Evolutionary conservation across 768 basidiomycete species (phyloP).

Genomic region (Suillus hirtellus): DNA sequence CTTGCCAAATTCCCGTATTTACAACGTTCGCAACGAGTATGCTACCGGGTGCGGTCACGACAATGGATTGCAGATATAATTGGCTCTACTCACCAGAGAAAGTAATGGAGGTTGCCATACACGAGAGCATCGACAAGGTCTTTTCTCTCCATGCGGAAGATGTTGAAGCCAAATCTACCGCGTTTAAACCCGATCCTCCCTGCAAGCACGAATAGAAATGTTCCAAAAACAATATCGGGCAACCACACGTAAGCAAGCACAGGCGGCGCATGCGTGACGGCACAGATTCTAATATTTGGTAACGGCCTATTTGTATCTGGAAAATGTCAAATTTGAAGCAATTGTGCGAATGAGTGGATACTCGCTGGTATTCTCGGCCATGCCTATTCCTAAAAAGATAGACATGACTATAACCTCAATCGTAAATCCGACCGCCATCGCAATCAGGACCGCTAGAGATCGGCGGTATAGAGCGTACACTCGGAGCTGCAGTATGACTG

Average conservation of each 20-base stretch:
- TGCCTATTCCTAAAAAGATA: background rate
- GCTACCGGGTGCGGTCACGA: background rate
- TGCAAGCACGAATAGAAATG: slow-evolving; percentile 7
- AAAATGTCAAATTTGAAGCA: background rate
- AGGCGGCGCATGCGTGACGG: background rate
- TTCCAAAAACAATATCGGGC: slow-evolving; percentile 2
- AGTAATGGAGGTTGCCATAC: slow-evolving; percentile 4
- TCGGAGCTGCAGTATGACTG: slow-evolving; percentile 7
- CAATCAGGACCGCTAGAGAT: background rate
- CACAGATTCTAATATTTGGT: background rate
- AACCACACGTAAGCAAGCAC: background rate
- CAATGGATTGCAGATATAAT: background rate
- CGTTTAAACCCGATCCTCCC: background rate
- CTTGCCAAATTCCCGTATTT: slow-evolving; percentile 3
- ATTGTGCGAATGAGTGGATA: background rate
- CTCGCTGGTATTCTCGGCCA: background rate
- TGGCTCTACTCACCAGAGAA: background rate
- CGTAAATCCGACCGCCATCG: slow-evolving; percentile 1
- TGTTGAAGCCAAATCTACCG: background rate
- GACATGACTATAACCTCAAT: background rate
- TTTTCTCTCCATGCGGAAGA: slow-evolving; percentile 3
- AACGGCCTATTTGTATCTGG: background rate
- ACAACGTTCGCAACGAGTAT: background rate
- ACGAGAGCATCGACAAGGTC: background rate
- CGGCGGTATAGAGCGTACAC: slow-evolving; percentile 3